Evolutionary conservation across 768 basidiomycete genomes (phyloP).

Genomic region (Boletus bicolor): DNA sequence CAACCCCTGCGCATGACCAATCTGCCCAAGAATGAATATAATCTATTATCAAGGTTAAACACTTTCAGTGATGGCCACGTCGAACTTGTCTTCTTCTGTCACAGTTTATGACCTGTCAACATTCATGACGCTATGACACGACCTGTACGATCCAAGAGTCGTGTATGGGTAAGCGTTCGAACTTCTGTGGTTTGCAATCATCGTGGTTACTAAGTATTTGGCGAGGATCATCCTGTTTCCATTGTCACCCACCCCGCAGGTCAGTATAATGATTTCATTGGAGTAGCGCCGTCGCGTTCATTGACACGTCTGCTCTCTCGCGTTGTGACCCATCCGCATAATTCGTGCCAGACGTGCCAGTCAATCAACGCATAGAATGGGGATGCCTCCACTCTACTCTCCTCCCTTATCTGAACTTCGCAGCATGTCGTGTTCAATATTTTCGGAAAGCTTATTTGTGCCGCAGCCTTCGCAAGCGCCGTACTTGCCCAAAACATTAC

Average conservation of each 20-base stretch:
- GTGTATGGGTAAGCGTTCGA: not conserved
- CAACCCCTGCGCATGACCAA: too few species aligned
- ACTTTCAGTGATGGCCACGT: too few species aligned
- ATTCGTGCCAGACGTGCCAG: not conserved
- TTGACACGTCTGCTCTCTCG: not conserved
- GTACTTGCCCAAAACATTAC: constrained; percentile 38
- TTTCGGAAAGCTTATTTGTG: constrained; percentile 8
- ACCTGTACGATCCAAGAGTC: too few species aligned
- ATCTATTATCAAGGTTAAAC: too few species aligned
- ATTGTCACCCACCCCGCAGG: not conserved
- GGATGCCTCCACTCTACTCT: not conserved
- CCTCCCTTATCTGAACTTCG: too few species aligned
- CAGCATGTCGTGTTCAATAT: constrained; percentile 4
- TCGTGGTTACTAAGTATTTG: not conserved
- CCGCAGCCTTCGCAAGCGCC: constrained; percentile 4
- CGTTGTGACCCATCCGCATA: not conserved
- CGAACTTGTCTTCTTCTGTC: not conserved
- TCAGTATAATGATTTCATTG: not conserved
- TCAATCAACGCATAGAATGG: constrained; percentile 5
- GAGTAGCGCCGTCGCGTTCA: not conserved
- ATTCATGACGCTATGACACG: too few species aligned
- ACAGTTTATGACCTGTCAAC: not conserved
- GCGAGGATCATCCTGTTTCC: not conserved
- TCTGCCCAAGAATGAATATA: too few species aligned
- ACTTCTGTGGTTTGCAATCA: not conserved